phyloP scores from a whole-genome alignment of 2,329 filamentous ascomycete genomes.

The Colletotrichum phormii region DNA sequence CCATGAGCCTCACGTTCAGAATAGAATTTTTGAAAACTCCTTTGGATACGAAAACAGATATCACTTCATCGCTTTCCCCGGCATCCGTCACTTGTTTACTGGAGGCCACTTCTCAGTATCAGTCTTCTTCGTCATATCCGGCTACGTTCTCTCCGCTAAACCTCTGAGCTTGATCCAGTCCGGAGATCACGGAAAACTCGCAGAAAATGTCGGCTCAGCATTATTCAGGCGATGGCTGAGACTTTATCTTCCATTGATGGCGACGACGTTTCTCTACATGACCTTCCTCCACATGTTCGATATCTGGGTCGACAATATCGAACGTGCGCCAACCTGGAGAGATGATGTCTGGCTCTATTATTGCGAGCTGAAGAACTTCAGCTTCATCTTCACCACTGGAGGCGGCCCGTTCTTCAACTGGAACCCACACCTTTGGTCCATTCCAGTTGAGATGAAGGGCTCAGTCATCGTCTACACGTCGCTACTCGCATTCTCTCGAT shows the following conservation, averaged over 20 bases:
- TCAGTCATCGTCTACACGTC: constrained; percentile 73
- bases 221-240: constrained; percentile 63
- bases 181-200: constrained; percentile 53
- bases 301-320: constrained; percentile 54
- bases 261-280: constrained; percentile 65
- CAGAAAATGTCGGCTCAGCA: constrained; percentile 58
- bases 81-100: constrained; percentile 69
- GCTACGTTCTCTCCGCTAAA: constrained; percentile 66
- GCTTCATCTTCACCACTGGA: constrained; percentile 50
- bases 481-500: constrained; percentile 51
- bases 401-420: constrained; percentile 54
- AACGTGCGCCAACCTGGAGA: constrained; percentile 52
- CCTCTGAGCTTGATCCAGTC: constrained; percentile 58
- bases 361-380: constrained; percentile 57
- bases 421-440: constrained; percentile 72
- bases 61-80: constrained; percentile 64
- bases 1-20: constrained; percentile 46
- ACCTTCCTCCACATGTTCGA: constrained; percentile 19
- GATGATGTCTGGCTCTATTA: constrained; percentile 64
- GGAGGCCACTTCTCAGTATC: constrained; percentile 70
- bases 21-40: constrained; percentile 48
- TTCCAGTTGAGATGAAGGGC: constrained; percentile 72
- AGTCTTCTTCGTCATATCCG: constrained; percentile 68
- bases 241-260: constrained; percentile 63
- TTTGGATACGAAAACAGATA: constrained; percentile 63